Base-by-base conservation (phyloP, 2,329 filamentous ascomycete species). In the Exophiala viscosa region DNA sequence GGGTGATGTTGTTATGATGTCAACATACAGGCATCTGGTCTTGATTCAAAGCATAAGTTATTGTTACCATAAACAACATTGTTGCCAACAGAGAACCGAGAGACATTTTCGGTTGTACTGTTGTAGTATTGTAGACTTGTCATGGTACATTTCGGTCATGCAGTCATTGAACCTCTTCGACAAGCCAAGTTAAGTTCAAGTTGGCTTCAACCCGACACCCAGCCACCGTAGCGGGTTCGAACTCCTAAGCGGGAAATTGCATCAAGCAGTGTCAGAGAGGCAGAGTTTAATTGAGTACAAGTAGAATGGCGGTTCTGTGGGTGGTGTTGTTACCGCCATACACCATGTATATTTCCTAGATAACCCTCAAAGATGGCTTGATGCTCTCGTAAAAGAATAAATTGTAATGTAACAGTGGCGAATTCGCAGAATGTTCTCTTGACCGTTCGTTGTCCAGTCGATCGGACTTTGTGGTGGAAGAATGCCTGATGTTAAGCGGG, bases 361-460 rank as follows among this genome's bases (percentile, higher is more conserved):
- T 28, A n/a, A n/a, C n/a, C n/a, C n/a, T n/a, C n/a, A n/a, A n/a
- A n/a, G n/a, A n/a, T n/a, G n/a, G n/a, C n/a, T 28, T 28, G 23
- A 5, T 28, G 23, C 23, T 28, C 23, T 28, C 8, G 23, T 28
- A 7, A 5, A 15, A 10, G 11, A 13, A 15, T 13, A 6, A 36
- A 13, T 15, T 7, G 33, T 11, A 39, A 35, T 31, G 32, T 39
- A 33, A 35, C 39, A n/a, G 40, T 34, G 32, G 38, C 40, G 32
- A 50, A 40, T 23, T 48, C 39, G 53, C 49, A 52, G 53, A 55
- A 55, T 39, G 46, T 55, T 55, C 53, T 45, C 48, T 28, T 52
- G 53, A 45, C 53, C 48, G 45, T 52, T 55, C 48, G 53, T 49
- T 55, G 53, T 52, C 53, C 53, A 52, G 49, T 51, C 39, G 48